Conservation (phyloP, 768 basidiomycete genomes). For the Kwoniella dendrophila region DNA sequence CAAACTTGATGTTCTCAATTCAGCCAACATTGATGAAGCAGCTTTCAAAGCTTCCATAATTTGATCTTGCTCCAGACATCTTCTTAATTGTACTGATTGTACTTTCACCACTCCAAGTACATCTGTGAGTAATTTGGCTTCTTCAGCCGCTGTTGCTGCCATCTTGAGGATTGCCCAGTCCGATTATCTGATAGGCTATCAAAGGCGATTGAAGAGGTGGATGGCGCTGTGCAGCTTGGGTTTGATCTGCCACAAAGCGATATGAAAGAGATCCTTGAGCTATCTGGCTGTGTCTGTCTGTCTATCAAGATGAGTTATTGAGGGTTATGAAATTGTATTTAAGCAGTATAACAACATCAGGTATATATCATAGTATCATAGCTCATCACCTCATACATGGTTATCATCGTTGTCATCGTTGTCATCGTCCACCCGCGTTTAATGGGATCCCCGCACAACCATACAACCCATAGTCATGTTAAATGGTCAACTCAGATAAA, state of each 20-base stretch:
- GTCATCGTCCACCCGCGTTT: too few relatives aligned
- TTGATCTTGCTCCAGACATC: constrained; percentile 88
- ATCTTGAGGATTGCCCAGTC: neutral
- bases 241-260: too few relatives aligned
- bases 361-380: neutral
- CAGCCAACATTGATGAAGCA: constrained; percentile 95
- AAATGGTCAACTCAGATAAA: neutral
- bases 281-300: too few relatives aligned
- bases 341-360: too few relatives aligned
- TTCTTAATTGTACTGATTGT: constrained; percentile 89
- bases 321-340: too few relatives aligned
- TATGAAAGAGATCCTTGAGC: too few relatives aligned
- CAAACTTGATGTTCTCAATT: constrained; percentile 87
- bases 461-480: neutral
- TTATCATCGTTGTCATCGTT: neutral
- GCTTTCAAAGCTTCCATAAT: constrained; percentile 99
- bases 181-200: neutral
- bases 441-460: constrained; percentile 1
- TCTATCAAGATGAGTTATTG: too few relatives aligned
- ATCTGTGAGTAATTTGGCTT: constrained; percentile 54
- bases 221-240: too few relatives aligned
- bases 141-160: constrained; percentile 32
- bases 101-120: constrained; percentile 54
- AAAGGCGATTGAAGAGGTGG: too few relatives aligned
- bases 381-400: constrained; percentile 2